phyloP scores from a whole-genome alignment of 345 rosid genomes.

The Sisymbrium irio region DNA sequence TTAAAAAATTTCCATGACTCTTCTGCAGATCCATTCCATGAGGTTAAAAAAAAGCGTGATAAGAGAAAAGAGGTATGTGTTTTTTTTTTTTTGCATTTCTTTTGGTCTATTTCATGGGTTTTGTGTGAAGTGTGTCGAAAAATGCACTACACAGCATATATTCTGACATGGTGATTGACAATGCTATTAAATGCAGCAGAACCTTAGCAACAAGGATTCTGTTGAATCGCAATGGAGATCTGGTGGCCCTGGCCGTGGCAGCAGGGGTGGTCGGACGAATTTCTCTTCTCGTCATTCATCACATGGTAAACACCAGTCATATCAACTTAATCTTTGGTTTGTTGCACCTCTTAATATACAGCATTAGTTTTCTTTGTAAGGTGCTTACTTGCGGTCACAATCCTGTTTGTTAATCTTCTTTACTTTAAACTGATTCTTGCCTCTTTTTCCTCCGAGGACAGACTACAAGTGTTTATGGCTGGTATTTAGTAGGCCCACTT shows the following conservation, averaged over 20 bases:
- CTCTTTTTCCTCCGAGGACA: too few relatives aligned
- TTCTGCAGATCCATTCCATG: conserved; percentile 76
- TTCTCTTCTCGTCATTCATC: conserved; percentile 48
- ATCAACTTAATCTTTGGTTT: background rate
- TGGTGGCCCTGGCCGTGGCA: conserved; percentile 60
- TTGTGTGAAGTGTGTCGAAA: background rate
- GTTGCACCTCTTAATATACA: conserved; percentile 6
- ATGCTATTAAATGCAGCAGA: conserved; percentile 42
- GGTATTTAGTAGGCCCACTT: too few relatives aligned
- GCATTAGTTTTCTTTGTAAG: background rate
- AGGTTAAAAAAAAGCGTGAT: conserved; percentile 83
- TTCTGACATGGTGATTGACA: conserved; percentile 9
- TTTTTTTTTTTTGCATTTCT: background rate
- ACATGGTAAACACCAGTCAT: conserved; percentile 48
- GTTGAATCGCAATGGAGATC: conserved; percentile 72
- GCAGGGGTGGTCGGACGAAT: conserved; percentile 54
- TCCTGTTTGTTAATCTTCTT: too few relatives aligned
- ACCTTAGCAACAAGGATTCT: conserved; percentile 55
- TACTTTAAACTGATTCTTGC: too few relatives aligned
- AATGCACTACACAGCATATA: background rate
- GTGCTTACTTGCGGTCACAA: too few relatives aligned
- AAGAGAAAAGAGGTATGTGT: conserved; percentile 79
- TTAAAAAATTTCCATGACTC: conserved; percentile 23
- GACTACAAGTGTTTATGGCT: too few relatives aligned
- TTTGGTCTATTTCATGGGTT: background rate